Percentiles rank a stretch among this genome's conserved stretches.
phyloP scores from a whole-genome alignment of 345 rosid species.

The Corymbia maculata region DNA sequence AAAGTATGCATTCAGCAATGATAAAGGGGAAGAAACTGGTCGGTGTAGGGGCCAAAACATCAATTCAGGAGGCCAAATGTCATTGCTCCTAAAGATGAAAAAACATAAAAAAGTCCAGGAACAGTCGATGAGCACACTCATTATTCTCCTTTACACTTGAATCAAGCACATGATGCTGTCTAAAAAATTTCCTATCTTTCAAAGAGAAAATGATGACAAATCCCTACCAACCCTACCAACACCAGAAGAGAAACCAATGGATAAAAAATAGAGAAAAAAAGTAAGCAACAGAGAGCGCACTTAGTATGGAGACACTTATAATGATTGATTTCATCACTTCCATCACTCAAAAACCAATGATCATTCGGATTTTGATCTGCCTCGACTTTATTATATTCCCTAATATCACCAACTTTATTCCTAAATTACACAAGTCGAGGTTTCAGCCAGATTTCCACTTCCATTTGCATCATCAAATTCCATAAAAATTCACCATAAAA shows the following conservation, averaged over 20 bases:
- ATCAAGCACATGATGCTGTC: neutral
- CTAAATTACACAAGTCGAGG: neutral
- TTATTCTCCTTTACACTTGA: neutral
- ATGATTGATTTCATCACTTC: neutral
- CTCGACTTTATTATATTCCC: neutral
- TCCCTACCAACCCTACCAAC: neutral
- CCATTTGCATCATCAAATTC: neutral
- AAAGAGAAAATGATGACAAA: neutral
- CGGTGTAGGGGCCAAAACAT: neutral
- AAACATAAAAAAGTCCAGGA: neutral
- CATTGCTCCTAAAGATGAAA: neutral
- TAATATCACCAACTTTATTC: neutral
- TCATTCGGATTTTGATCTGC: neutral
- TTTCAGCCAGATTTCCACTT: neutral
- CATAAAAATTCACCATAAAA: neutral
- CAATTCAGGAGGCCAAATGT: neutral
- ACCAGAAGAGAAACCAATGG: neutral
- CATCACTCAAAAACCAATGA: neutral
- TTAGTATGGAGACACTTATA: neutral
- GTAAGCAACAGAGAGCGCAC: neutral
- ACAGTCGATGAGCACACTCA: neutral
- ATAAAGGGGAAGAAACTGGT: neutral
- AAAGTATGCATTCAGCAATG: neutral
- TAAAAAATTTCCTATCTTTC: neutral
- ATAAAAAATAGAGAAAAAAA: neutral